Evolutionary conservation across 1,284 basidiomycete genomes (phyloP).

Genomic region (Mrakiaceae sp.): DNA sequence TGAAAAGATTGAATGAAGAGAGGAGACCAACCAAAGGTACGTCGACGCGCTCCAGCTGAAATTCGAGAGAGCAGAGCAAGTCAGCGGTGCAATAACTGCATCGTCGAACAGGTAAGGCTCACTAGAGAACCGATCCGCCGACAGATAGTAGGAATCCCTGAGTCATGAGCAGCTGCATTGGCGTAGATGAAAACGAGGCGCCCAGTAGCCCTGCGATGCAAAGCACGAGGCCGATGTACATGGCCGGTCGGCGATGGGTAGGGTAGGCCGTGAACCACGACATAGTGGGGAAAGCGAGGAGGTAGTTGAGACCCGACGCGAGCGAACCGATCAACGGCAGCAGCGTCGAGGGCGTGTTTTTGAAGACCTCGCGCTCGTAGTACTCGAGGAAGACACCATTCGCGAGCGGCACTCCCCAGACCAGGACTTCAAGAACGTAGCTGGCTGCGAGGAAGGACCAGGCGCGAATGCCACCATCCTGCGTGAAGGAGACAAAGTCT

Average conservation of each 20-base stretch:
- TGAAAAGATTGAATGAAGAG: background rate
- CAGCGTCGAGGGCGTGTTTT: background rate
- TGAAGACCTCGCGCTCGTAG: background rate
- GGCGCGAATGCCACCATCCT: slow-evolving; percentile 4
- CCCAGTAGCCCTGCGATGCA: background rate
- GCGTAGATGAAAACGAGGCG: background rate
- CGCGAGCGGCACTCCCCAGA: slow-evolving; percentile 2
- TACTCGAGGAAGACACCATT: slow-evolving; percentile 5
- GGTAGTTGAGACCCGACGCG: background rate
- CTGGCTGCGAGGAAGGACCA: slow-evolving; percentile 1
- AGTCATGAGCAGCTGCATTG: slow-evolving; percentile 1
- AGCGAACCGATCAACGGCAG: background rate
- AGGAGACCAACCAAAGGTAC: background rate
- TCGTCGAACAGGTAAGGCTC: background rate
- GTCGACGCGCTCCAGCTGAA: background rate
- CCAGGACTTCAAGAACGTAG: background rate
- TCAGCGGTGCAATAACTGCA: too few species aligned
- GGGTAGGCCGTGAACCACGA: background rate
- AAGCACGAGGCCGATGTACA: background rate
- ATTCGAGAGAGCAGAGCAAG: too few species aligned
- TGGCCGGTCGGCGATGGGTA: background rate
- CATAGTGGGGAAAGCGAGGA: background rate
- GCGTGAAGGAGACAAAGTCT: background rate
- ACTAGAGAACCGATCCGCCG: slow-evolving; percentile 1
- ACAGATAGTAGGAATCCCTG: background rate